Evolutionary conservation across 306 rosid genomes (phyloP), one percentile per base, ranked within the genome.

Genomic region (Lagenaria siceraria): DNA sequence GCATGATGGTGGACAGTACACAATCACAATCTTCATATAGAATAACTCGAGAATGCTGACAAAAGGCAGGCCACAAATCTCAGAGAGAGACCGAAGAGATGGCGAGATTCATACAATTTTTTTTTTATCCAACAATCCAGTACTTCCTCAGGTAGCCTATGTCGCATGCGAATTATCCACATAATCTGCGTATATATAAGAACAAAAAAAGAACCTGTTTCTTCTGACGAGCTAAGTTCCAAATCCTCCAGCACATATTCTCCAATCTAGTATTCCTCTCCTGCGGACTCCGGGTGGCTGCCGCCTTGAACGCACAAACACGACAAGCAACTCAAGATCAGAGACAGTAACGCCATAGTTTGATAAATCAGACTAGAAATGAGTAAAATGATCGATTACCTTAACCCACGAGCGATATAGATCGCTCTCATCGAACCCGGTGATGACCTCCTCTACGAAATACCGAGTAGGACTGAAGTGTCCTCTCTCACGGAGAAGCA

Each of bases 221-320:
- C 88, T 90, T 95, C 87, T 95, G 97, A 61, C 97, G 93, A 85
- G 99, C 97, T 69, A 95, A 88, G 83, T 95, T 95, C 99, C 99
- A 95, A 85, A 95, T 95, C 86, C 99, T 88, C 98, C 98, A 95
- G 68, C 98, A 92, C 96, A 95, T 86, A 82, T 95, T 95, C 86
- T 95, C 99, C 92, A 95, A 81, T 77, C 97, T 87, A 62, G 99
- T 95, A 80, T 95, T 95, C 88, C 97, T 85, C 89, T 95, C 97
- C 85, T 95, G 97, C 7, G 99, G 97, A 82, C 99, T 90, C 83
- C 97, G 84, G 38, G 99, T 92, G 2, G 99, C 92, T 74, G 96
- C 83, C n/a, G 98, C 98, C 98, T 93, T 17, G 0, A 46, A 7
- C 82, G 21, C 33, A 21, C 78, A 54, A 63, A 21, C 13, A 38